Evolutionary conservation across 2,329 filamentous ascomycete species (phyloP), one percentile per base, ranked within the genome.

Genomic region (Fusarium succisae): DNA sequence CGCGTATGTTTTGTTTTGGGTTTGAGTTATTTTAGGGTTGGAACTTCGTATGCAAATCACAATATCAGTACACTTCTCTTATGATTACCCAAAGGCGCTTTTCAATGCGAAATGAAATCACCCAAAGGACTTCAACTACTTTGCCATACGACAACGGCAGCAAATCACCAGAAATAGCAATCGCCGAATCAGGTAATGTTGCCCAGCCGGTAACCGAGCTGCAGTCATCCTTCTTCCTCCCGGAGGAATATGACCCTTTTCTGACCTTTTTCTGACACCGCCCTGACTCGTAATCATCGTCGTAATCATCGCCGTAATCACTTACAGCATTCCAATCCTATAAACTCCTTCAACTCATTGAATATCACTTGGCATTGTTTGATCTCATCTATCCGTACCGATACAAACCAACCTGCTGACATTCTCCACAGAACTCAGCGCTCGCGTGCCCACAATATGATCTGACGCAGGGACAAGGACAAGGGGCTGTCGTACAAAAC

Each of bases 361-460:
- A 55, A 41, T 14, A 22, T 41, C 20, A 28, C 51, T 30, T 55
- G 35, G 51, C 24, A 55, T 30, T 55, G 24, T 14, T 55, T 41
- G 6, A 14, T 28, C 24, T 20, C 26, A 18, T 28, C 8, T 13
- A 28, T 28, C 51, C 15, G 8, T 39, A 28, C 35, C 35, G 28
- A 55, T 41, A 9, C 51, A n/a, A 41, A 18, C 20, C 35, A 41
- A 18, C 15, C 24, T 28, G 35, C 20, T 39, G 24, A 55, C 24
- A 22, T 55, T 55, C 35, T n/a, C 51, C 51, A 30, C 51, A 17
- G 5, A 28, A 28, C 35, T 28, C 24, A 41, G 24, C 35, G 35
- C 35, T 55, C 51, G 51, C 20, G 51, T 41, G 50, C 9, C 51
- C 51, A 55, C 51, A 41, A n/a, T 30, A 55, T 55, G 51, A 54